phyloP scores from a whole-genome alignment of 176 grass and related monocot genomes.

The Aegilops sharonensis region DNA sequence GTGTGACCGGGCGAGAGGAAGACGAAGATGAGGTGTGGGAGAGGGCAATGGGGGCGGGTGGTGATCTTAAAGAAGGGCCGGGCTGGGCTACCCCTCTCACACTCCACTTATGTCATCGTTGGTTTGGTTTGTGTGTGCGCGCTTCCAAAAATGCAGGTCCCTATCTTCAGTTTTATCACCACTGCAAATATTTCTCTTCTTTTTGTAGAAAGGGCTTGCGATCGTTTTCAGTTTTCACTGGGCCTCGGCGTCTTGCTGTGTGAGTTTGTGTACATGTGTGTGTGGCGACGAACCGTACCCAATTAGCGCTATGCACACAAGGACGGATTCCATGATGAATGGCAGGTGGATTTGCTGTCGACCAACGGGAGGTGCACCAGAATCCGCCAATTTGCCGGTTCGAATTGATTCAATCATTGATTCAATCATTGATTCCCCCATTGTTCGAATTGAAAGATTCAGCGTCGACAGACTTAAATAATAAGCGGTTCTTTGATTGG shows the following conservation, averaged over 20 bases:
- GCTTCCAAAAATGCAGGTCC: conserved; percentile 42
- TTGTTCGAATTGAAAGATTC: too few relatives aligned
- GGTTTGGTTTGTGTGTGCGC: not conserved
- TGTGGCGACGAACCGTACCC: conserved; percentile 1
- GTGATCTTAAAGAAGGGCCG: conserved; percentile 46
- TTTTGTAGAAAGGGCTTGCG: not conserved
- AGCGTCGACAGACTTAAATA: not conserved
- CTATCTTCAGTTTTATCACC: conserved; percentile 20
- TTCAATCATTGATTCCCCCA: not conserved
- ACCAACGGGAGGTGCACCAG: not conserved
- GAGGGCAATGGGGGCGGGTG: conserved; percentile 17
- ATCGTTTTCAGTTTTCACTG: conserved; percentile 21
- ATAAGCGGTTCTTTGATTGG: too few relatives aligned
- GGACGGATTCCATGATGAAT: conserved; percentile 24
- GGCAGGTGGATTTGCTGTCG: conserved; percentile 29
- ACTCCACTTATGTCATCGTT: conserved; percentile 28
- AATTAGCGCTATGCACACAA: not conserved
- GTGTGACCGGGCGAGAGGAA: not conserved
- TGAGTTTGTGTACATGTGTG: not conserved
- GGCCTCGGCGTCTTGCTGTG: not conserved
- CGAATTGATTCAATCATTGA: conserved; percentile 15
- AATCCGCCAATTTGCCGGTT: not conserved
- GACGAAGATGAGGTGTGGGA: not conserved
- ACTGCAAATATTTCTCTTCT: too few relatives aligned
- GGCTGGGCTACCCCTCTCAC: not conserved